Evolutionary conservation across 2,329 filamentous ascomycete species (phyloP).

Genomic region (Aspergillus sp.): DNA sequence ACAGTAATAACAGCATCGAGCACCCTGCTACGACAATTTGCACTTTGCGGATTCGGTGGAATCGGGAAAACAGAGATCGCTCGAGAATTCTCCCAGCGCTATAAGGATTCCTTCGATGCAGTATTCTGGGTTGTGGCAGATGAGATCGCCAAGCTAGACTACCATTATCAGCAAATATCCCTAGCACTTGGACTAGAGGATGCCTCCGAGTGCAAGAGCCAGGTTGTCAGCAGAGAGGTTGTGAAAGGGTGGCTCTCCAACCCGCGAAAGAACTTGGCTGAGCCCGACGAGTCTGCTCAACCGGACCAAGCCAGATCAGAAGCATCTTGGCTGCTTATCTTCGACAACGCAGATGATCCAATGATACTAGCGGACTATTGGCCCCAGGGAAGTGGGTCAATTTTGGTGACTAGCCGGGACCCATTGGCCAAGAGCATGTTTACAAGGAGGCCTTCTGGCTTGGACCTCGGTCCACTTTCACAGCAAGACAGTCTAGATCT

Average conservation of each 20-base stretch:
- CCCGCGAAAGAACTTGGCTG: neutral
- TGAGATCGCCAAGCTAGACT: conserved; percentile 23
- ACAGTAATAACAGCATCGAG: conserved; percentile 9
- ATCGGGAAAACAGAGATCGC: conserved; percentile 32
- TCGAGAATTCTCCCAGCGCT: conserved; percentile 21
- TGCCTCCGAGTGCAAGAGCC: conserved; percentile 18
- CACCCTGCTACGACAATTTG: conserved; percentile 17
- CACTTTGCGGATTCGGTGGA: conserved; percentile 24
- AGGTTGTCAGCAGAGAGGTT: conserved; percentile 22
- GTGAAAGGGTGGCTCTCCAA: conserved; percentile 26
- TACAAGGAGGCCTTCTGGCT: neutral
- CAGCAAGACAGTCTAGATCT: neutral
- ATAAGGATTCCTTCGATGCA: conserved; percentile 27
- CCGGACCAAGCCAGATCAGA: neutral
- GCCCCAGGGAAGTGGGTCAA: conserved; percentile 3
- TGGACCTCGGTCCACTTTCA: conserved; percentile 2
- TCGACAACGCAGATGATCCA: conserved; percentile 8
- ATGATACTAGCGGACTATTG: conserved; percentile 3
- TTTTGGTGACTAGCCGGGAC: conserved; percentile 7
- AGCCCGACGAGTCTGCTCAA: conserved; percentile 1
- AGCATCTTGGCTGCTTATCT: conserved; percentile 3
- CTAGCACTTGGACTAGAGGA: conserved; percentile 26
- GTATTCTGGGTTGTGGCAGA: conserved; percentile 34
- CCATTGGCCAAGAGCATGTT: conserved; percentile 4
- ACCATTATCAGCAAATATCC: conserved; percentile 24